phyloP scores from a whole-genome alignment of 192 early-diverging fungal species.

The Coemansia sp. region DNA sequence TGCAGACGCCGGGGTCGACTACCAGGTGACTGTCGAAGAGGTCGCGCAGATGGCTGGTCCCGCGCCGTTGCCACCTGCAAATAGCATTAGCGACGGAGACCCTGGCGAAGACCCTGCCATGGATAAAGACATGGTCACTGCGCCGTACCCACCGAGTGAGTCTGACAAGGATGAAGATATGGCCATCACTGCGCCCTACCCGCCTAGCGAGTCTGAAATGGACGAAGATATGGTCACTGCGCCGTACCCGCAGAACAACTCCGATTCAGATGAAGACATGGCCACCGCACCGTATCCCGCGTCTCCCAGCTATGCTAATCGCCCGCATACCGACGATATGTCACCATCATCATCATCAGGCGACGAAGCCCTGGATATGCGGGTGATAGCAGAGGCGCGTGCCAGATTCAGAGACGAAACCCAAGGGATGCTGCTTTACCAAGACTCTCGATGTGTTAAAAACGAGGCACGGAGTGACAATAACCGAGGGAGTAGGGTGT shows the following conservation, averaged over 20 bases:
- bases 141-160: constrained; percentile 13
- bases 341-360: background rate
- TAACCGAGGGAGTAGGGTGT: background rate
- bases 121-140: constrained; percentile 1
- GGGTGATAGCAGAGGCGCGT: constrained; percentile 15
- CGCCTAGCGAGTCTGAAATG: background rate
- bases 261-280: background rate
- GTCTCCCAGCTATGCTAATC: background rate
- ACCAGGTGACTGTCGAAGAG: constrained; percentile 45
- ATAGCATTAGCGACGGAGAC: background rate
- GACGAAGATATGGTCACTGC: constrained; percentile 2
- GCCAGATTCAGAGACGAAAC: constrained; percentile 21
- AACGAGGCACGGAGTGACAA: background rate
- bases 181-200: constrained; percentile 1
- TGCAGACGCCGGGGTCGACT: constrained; percentile 80
- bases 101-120: background rate
- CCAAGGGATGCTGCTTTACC: background rate
- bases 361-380: background rate
- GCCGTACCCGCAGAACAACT: constrained; percentile 12
- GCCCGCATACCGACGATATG: background rate
- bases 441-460: background rate
- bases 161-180: background rate
- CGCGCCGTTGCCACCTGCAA: background rate
- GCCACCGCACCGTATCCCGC: constrained; percentile 3
- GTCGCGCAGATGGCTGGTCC: background rate